These are phyloP conservation scores for Rhizopogon sp. DNA, from an alignment of 768 basidiomycete species.

Conservation along the genomic window DNA sequence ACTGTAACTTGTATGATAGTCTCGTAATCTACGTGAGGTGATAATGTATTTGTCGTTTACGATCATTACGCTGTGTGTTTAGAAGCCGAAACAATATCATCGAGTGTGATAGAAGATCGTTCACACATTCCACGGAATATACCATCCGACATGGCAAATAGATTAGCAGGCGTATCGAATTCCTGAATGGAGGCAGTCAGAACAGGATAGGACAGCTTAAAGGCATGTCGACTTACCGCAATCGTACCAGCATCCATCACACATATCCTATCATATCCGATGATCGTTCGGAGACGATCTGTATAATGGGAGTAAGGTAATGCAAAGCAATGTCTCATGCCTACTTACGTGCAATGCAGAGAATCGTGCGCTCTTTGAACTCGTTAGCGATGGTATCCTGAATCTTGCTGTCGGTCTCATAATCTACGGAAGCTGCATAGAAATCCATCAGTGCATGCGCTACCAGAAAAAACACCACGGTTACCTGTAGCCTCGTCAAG, in stretches of 20 bases:
- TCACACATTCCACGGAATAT: slow-evolving; percentile 41
- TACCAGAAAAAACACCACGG: not conserved
- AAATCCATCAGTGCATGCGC: not conserved
- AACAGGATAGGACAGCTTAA: not conserved
- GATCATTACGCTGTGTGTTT: too few relatives aligned
- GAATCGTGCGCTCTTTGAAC: slow-evolving; percentile 79
- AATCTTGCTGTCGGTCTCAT: slow-evolving; percentile 86
- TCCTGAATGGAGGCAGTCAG: slow-evolving; percentile 38
- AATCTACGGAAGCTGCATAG: slow-evolving; percentile 71
- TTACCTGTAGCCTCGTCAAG: slow-evolving; percentile 85
- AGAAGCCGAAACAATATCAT: too few relatives aligned
- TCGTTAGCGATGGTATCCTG: slow-evolving; percentile 84
- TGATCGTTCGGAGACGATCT: slow-evolving; percentile 86
- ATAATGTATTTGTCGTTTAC: too few relatives aligned
- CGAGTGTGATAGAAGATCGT: slow-evolving; percentile 72
- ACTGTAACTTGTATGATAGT: too few relatives aligned
- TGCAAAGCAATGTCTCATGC: not conserved
- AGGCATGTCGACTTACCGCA: slow-evolving; percentile 41
- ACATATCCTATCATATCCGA: slow-evolving; percentile 76
- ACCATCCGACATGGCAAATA: slow-evolving; percentile 54
- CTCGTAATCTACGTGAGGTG: too few relatives aligned
- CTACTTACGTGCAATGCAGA: slow-evolving; percentile 80
- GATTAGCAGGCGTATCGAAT: slow-evolving; percentile 71
- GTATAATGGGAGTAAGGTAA: slow-evolving; percentile 5
- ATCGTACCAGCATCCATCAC: slow-evolving; percentile 38